Evolutionary conservation across 2,329 filamentous ascomycete genomes (phyloP).

Genomic region (Diaporthe caulivora): DNA sequence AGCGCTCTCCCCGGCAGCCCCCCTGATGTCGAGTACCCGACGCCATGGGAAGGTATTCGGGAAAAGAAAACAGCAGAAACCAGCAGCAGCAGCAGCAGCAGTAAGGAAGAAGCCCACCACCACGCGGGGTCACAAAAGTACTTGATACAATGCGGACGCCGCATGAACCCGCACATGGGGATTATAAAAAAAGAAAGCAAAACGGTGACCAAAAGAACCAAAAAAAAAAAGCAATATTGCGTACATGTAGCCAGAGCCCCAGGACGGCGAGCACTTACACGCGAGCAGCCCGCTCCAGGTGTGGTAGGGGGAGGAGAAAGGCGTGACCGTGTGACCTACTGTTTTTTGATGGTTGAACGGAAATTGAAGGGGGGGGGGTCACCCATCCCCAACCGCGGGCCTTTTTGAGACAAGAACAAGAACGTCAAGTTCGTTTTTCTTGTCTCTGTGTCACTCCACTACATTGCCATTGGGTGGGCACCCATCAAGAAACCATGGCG

Average conservation of each 20-base stretch:
- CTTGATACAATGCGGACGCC: background rate
- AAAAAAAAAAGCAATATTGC: slow-evolving; percentile 1
- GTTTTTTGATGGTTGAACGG: no score
- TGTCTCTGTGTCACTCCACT: slow-evolving; percentile 17
- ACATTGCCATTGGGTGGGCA: background rate
- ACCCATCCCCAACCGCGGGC: background rate
- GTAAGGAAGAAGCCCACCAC: background rate
- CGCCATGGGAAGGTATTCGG: slow-evolving; percentile 11
- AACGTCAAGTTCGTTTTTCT: slow-evolving; percentile 21
- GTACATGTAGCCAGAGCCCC: background rate
- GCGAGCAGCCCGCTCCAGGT: background rate
- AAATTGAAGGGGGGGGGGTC: background rate
- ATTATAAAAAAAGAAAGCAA: slow-evolving; percentile 15
- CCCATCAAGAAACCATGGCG: background rate
- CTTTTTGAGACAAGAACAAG: slow-evolving; percentile 24
- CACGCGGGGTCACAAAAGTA: slow-evolving; percentile 8
- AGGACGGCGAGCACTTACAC: slow-evolving; percentile 23
- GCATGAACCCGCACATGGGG: slow-evolving; percentile 24
- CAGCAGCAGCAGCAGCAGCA: background rate
- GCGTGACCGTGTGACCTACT: background rate
- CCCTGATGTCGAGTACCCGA: slow-evolving; percentile 1
- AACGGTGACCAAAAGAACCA: background rate
- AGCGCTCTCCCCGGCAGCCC: no score
- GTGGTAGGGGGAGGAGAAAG: background rate
- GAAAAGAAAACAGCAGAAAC: background rate